Percentiles rank a stretch among this genome's conserved stretches.
Conservation (phyloP, 2,329 filamentous ascomycete genomes). For the Fulvia fulva region DNA sequence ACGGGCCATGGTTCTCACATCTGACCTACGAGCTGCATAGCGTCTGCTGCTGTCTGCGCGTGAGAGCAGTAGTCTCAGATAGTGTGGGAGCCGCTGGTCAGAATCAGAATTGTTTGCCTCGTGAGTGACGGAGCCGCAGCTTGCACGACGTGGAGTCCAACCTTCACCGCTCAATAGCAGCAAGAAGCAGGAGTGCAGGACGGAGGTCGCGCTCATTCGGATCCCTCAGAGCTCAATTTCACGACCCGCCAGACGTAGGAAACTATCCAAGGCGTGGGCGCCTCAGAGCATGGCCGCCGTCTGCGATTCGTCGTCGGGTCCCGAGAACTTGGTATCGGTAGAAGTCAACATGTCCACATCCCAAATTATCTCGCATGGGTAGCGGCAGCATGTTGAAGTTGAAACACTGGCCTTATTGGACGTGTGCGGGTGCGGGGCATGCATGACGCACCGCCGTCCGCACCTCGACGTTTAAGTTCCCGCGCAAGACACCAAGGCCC, state of each 20-base stretch:
- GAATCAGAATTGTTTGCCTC: neutral
- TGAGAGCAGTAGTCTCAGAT: too few species aligned
- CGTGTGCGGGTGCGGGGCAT: neutral
- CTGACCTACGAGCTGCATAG: neutral
- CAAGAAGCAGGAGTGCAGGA: neutral
- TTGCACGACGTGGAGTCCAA: neutral
- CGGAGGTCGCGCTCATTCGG: neutral
- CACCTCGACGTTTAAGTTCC: neutral
- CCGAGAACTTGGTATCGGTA: neutral
- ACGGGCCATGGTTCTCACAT: neutral
- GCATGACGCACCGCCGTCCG: neutral
- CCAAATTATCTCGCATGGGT: neutral
- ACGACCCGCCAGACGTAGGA: neutral
- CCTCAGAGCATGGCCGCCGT: neutral
- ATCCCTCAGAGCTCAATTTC: neutral
- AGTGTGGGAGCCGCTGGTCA: neutral
- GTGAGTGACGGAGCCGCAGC: neutral
- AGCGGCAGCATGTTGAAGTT: neutral
- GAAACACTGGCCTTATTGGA: neutral
- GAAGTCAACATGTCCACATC: neutral
- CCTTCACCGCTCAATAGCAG: neutral
- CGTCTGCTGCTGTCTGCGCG: too few species aligned
- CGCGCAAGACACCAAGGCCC: neutral
- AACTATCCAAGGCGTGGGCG: conserved; percentile 2
- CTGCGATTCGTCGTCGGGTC: neutral